phyloP scores from a whole-genome alignment of 306 rosid species.

The Clitoria ternatea region DNA sequence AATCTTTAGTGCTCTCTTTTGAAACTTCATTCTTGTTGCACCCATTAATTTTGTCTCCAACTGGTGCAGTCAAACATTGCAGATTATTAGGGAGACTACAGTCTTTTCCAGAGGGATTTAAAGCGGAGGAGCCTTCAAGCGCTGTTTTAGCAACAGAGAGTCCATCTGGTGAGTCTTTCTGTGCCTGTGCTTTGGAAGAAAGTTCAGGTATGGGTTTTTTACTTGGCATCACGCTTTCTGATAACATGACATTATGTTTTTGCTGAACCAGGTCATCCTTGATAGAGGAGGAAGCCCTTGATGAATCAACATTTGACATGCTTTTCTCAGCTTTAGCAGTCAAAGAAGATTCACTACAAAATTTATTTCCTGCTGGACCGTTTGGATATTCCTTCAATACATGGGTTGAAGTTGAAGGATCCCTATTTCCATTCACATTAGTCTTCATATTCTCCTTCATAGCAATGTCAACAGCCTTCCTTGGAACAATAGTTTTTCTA shows the following conservation, averaged over 20 bases:
- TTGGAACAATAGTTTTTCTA: slow-evolving; percentile 49
- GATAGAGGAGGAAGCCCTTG: slow-evolving; percentile 20
- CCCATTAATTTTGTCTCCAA: slow-evolving; percentile 12
- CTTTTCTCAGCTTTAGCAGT: slow-evolving; percentile 32
- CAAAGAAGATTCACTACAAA: slow-evolving; percentile 23
- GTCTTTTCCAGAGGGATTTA: slow-evolving; percentile 23
- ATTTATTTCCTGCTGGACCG: slow-evolving; percentile 28
- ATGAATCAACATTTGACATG: slow-evolving; percentile 27
- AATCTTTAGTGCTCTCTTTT: slow-evolving; percentile 19
- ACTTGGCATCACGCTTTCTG: slow-evolving; percentile 24
- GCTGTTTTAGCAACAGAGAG: slow-evolving; percentile 28
- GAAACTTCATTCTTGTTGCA: slow-evolving; percentile 27
- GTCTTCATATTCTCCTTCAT: slow-evolving; percentile 49
- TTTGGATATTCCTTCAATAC: slow-evolving; percentile 38
- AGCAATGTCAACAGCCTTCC: slow-evolving; percentile 42
- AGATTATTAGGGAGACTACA: slow-evolving; percentile 12
- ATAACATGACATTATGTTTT: slow-evolving; percentile 3
- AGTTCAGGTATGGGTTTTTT: slow-evolving; percentile 32
- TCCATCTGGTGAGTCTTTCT: slow-evolving; percentile 13
- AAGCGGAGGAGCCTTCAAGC: slow-evolving; percentile 25
- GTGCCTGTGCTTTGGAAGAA: slow-evolving; percentile 17
- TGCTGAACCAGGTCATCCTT: slow-evolving; percentile 29
- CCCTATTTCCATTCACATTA: slow-evolving; percentile 29
- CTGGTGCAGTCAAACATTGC: slow-evolving; percentile 19
- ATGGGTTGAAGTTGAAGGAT: slow-evolving; percentile 32